Base-by-base conservation (phyloP, 2,329 filamentous ascomycete genomes). In the Fusarium austroafricanum region DNA sequence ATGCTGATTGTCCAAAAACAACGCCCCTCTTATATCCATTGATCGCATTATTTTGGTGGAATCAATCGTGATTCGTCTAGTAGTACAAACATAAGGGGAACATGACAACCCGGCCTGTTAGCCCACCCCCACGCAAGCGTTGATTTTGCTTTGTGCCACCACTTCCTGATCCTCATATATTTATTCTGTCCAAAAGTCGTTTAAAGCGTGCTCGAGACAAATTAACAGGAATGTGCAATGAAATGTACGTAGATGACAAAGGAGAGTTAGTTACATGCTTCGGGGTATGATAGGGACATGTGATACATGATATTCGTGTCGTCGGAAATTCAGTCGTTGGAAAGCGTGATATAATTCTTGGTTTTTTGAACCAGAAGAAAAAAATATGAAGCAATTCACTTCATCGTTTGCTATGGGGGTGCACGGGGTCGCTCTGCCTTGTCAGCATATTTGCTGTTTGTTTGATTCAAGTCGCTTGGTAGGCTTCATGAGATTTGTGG, bases 231-330 rank as follows among this genome's bases (percentile, higher is more conserved):
- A 61, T 43, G 26, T 47, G 15, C 26, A 42, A 46, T 29, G 28
- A 52, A 40, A 61, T 55, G 28, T 31, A 44, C 43, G 21, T 44
- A 54, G 7, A 33, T 56, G 33, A 65, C 57, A 70, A 67, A 67
- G 33, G 66, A 62, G 42, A 68, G 29, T 31, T 61, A 63, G 44
- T 55, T 61, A 68, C 67, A 68, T 52, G 59, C 50, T 61, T 40
- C 9, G 50, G 56, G 64, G 69, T 62, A 54, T 68, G 67, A 61
- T 63, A 33, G 44, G 46, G 59, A 68, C 62, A 60, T 73, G 60
- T 49, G 53, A 68, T 69, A 73, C 69, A 56, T 70, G 40, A 66
- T 71, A 62, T 65, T 73, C 71, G 66, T 72, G 62, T 70, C 66
- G 47, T 73, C 56, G 46, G 60, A 60, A 55, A 55, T 45, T 55